Conservation (phyloP, 306 rosid genomes). For the Pyrus betulifolia region DNA sequence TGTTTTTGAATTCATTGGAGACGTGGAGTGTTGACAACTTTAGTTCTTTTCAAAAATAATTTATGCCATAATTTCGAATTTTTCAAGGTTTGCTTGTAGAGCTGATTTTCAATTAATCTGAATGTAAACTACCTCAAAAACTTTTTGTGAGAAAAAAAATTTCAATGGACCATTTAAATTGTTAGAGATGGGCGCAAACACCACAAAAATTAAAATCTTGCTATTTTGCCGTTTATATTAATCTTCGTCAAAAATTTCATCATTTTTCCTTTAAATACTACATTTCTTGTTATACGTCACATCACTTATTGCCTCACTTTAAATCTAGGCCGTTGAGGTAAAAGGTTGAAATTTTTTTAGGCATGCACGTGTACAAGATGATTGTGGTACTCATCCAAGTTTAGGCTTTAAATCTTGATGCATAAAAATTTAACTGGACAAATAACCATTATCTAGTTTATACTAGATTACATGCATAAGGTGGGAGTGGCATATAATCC, state of each 20-base stretch:
- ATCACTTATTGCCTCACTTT: background rate
- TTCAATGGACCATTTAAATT: background rate
- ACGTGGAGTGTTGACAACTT: background rate
- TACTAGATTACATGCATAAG: too few relatives aligned
- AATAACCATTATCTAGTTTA: too few relatives aligned
- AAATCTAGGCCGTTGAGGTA: background rate
- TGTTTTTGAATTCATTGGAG: background rate
- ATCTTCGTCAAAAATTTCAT: too few relatives aligned
- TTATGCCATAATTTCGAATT: background rate
- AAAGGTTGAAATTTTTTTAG: background rate
- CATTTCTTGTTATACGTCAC: background rate
- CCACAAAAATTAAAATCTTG: too few relatives aligned
- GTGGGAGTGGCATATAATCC: background rate
- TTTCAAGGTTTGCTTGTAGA: background rate
- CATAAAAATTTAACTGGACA: background rate
- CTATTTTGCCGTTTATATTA: too few relatives aligned
- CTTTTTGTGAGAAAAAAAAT: too few relatives aligned
- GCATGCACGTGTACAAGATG: background rate
- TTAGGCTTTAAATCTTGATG: background rate
- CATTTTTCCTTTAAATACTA: background rate
- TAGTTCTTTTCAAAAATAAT: background rate
- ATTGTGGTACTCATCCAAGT: background rate
- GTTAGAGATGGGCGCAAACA: background rate
- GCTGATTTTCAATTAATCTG: too few relatives aligned
- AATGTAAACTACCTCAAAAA: background rate